Evolutionary conservation across 2,329 filamentous ascomycete genomes (phyloP), one percentile per base, ranked within the genome.

Genomic region (Fusarium protoensiforme): DNA sequence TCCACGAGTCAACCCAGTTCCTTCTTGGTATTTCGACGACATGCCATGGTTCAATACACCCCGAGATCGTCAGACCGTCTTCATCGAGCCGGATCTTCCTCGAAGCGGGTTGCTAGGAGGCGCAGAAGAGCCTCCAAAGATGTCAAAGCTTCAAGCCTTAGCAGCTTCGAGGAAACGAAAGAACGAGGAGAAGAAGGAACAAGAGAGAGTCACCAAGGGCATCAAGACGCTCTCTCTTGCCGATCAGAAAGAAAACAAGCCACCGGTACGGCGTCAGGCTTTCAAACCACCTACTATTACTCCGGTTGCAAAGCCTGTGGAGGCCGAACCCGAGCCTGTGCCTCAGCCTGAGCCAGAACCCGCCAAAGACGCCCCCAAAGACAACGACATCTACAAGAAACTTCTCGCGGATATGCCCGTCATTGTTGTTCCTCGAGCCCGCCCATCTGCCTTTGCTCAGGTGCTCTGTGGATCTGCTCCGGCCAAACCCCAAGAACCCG

Each of bases 121-220:
- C 36, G 88, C 90, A 2, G 88, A 90, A 56, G 84, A 84, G 14
- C 78, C 85, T n/a, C 87, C 90, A 4, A 96, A 95, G 78, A 88
- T 93, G 82, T 97, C 96, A 7, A 99, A 99, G 78, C 86, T 99
- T 53, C 96, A 97, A 77, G 94, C 94, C 56, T 85, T 99, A 46
- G 95, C 96, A 60, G 94, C 94, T 36, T 93, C 94, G 62, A 89
- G 95, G 31, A 95, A 95, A 80, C 95, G 94, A 83, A 97, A 95
- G 81, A 91, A 91, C 16, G 91, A 91, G 33, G 91, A 92, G 41
- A 91, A 89, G 75, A 85, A 81, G 58, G 81, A 78, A n/a, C 56
- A 75, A 5, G 24, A 67, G 5, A 77, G 76, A n/a, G 59, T 78
- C 13, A 77, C 80, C 64, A 75, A 69, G 31, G 79, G 76, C 20